Conservation (phyloP, 2,329 filamentous ascomycete genomes). For the Fusarium sp. region DNA sequence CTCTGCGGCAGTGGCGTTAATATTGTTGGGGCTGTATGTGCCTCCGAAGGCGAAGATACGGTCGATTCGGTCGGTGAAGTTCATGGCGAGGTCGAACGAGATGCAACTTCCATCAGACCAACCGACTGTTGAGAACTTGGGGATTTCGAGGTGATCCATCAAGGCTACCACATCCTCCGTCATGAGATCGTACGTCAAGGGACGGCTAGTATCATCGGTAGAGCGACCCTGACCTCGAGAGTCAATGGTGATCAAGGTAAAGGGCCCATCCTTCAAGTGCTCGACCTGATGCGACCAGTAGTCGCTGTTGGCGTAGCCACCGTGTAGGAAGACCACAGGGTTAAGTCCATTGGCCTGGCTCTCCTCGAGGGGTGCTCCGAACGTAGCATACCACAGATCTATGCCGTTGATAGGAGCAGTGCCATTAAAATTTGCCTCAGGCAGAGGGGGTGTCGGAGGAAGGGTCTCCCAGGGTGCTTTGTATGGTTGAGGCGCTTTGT, state of each 20-base stretch:
- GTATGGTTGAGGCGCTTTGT: background rate
- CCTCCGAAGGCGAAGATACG: constrained; percentile 1
- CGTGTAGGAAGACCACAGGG: constrained; percentile 1
- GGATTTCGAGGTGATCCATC: background rate
- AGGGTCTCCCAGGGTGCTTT: constrained; percentile 1
- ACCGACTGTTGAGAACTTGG: background rate
- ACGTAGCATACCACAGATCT: constrained; percentile 5
- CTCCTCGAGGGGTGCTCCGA: background rate
- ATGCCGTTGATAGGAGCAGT: background rate
- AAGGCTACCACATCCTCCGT: background rate
- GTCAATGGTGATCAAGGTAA: background rate
- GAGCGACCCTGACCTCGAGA: constrained; percentile 4
- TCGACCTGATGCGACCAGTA: background rate
- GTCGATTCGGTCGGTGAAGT: background rate
- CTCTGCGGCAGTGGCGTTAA: background rate
- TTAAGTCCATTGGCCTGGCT: background rate
- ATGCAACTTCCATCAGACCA: background rate
- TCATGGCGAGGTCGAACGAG: constrained; percentile 8
- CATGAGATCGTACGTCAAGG: background rate
- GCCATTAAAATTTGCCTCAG: background rate
- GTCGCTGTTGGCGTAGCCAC: constrained; percentile 5
- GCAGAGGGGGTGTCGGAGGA: background rate
- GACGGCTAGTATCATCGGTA: background rate
- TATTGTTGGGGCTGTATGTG: background rate
- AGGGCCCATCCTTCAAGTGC: background rate